Conservation (phyloP, 106 monocot species). For the Amphibolis antarctica region DNA sequence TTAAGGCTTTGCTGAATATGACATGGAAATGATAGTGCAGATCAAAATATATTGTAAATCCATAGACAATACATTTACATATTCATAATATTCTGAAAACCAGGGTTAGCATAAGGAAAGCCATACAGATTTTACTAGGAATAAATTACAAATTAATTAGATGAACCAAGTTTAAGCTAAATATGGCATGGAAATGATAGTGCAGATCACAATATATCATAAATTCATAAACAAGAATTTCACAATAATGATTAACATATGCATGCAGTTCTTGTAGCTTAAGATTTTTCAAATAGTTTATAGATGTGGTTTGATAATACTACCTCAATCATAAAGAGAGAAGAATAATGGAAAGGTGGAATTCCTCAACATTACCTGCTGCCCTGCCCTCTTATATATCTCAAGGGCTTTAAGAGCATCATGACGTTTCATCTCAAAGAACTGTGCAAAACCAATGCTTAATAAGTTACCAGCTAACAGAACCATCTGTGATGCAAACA, state of each 20-base stretch:
- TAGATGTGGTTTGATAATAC: neutral
- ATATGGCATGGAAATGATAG: too few relatives aligned
- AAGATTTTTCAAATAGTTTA: too few relatives aligned
- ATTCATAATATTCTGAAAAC: slow-evolving; percentile 82
- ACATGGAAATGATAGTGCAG: too few relatives aligned
- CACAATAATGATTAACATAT: too few relatives aligned
- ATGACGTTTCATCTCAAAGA: slow-evolving; percentile 94
- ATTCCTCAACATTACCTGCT: slow-evolving; percentile 48
- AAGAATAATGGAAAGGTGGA: slow-evolving; percentile 1
- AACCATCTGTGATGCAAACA: neutral
- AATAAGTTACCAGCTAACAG: neutral
- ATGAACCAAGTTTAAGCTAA: neutral
- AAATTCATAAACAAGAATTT: too few relatives aligned
- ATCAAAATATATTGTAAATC: too few relatives aligned
- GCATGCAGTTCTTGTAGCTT: too few relatives aligned
- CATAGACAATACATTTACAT: slow-evolving; percentile 76
- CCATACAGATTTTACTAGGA: neutral
- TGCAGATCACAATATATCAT: too few relatives aligned
- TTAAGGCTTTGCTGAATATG: too few relatives aligned
- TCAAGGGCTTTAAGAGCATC: slow-evolving; percentile 85
- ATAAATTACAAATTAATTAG: neutral
- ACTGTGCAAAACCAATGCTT: slow-evolving; percentile 34
- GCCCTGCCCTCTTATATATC: slow-evolving; percentile 62
- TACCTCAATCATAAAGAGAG: neutral
- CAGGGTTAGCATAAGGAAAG: neutral